Percentiles rank a stretch among this genome's conserved stretches.
These are phyloP conservation scores for Stachybotrys echinatus DNA, from an alignment of 2,329 filamentous ascomycete genomes.

Conservation along the genomic window DNA sequence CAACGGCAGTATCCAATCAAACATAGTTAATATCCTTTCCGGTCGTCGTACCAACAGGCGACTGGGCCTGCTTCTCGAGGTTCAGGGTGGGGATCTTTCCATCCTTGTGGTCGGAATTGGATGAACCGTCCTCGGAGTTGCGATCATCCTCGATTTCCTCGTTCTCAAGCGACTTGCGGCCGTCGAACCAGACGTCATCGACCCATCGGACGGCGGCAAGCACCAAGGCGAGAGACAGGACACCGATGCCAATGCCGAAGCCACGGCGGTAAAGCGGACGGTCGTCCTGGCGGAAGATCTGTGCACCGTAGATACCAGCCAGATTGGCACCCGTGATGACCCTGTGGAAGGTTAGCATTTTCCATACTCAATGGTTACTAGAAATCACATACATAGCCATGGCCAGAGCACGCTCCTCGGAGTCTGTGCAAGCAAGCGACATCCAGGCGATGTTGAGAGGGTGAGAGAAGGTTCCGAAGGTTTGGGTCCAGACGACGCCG, in stretches of 20 bases:
- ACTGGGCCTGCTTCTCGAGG: not conserved
- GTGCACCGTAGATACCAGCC: conserved; percentile 55
- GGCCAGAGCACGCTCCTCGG: conserved; percentile 51
- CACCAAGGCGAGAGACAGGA: conserved; percentile 35
- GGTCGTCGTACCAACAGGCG: not conserved
- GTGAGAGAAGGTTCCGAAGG: conserved; percentile 48
- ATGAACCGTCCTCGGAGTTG: not conserved
- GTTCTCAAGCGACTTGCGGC: not conserved
- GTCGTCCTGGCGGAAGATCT: conserved; percentile 52
- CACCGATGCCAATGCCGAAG: conserved; percentile 39
- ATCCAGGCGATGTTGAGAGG: conserved; percentile 57
- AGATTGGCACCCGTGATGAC: conserved; percentile 59
- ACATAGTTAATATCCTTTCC: not conserved
- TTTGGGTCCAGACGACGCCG: conserved; percentile 51
- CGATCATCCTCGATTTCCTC: not conserved
- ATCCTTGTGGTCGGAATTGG: not conserved
- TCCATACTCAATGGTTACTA: not conserved
- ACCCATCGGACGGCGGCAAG: conserved; percentile 36
- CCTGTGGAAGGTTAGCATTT: conserved; percentile 16
- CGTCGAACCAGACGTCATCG: conserved; percentile 25
- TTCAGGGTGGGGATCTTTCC: not conserved
- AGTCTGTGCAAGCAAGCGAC: conserved; percentile 49
- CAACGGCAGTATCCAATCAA: not conserved
- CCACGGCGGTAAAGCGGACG: conserved; percentile 44
- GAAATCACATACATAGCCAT: conserved; percentile 45